Base-by-base conservation (phyloP, 2,329 filamentous ascomycete genomes). In the Paracamarosporium sp. region DNA sequence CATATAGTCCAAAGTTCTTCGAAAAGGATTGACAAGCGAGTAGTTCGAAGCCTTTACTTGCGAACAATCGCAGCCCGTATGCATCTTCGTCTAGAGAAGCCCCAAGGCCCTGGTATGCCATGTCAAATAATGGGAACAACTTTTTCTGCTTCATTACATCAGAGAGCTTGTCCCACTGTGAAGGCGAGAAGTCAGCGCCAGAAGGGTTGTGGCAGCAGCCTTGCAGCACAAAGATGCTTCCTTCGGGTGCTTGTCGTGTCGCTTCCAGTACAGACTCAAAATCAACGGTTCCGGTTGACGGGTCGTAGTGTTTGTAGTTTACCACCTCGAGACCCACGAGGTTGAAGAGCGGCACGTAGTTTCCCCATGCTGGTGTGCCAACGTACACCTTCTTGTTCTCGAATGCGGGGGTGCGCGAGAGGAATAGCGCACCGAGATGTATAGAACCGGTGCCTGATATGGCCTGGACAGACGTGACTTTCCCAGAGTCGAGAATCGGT, bases 1-100 rank as follows among this genome's bases (percentile, higher is more conserved):
- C 74, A 46, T 78, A 78, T 1, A 78, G 48, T 0, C 67, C 76
- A 59, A 79, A 76, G 55, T 77, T 78, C 65, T 79, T 79, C n/a
- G 75, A 72, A 50, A 78, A 78, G 0, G 74, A 76, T 61, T 78
- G 76, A 41, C 69, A 73, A 5, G 74, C 69, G 4, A 76, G 47
- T 28, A 75, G 57, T 54, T 77, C 75, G 22, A 73, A 57, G 3
- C 68, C 69, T 12, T 48, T 47, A n/a, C 56, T 57, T 41, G 56
- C 62, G 38, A 70, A 73, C 53, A 67, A 46, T 0, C 68, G 65
- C 2, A 77, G 62, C 1, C 64, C 64, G 25, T 64, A 73, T 3
- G 70, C 70, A 43, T 78, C 76, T 15, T 76, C 70, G 0, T 75
- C 71, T 3, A 78, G 33, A 0, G 72, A 67, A 17, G 60, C 59